A percentile compares a stretch with the other conserved stretches of the same genome.
Conservation (phyloP, 2,329 filamentous ascomycete genomes). For the Thelonectria blattea region DNA sequence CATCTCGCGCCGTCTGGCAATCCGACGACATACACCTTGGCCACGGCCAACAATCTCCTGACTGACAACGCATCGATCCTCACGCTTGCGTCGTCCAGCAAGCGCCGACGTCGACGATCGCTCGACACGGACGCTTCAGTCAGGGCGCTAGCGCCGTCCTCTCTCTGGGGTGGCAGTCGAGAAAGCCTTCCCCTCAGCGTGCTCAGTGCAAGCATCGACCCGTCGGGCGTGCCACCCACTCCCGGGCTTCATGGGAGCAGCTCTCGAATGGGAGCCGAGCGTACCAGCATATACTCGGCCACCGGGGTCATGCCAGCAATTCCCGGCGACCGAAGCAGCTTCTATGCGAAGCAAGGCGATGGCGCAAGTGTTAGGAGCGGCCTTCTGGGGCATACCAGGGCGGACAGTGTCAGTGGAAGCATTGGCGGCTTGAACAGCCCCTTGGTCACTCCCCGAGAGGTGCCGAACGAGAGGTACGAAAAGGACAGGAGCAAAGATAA, state of each 20-base stretch:
- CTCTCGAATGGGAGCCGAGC: slow-evolving; percentile 59
- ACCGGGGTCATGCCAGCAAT: slow-evolving; percentile 71
- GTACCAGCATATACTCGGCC: slow-evolving; percentile 82
- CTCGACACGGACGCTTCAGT: slow-evolving; percentile 88
- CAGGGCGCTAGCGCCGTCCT: slow-evolving; percentile 81
- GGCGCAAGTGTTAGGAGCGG: slow-evolving; percentile 81
- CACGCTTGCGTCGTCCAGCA: slow-evolving; percentile 82
- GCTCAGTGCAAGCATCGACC: slow-evolving; percentile 72
- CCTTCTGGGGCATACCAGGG: slow-evolving; percentile 74
- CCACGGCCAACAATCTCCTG: slow-evolving; percentile 80
- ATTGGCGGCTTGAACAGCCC: slow-evolving; percentile 68
- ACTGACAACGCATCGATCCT: slow-evolving; percentile 88
- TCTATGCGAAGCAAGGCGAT: slow-evolving; percentile 75
- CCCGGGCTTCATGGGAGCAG: slow-evolving; percentile 60
- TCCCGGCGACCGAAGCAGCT: slow-evolving; percentile 79
- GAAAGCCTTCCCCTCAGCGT: slow-evolving; percentile 82
- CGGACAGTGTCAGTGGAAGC: slow-evolving; percentile 83
- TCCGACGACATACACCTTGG: slow-evolving; percentile 76
- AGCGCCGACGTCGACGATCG: slow-evolving; percentile 76
- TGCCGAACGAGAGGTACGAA: slow-evolving; percentile 45
- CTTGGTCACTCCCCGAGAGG: slow-evolving; percentile 62
- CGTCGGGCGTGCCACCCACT: slow-evolving; percentile 50
- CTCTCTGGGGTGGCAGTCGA: slow-evolving; percentile 80
- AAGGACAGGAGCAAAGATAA: slow-evolving; percentile 41
- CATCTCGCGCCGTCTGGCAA: slow-evolving; percentile 66